phyloP scores from a whole-genome alignment of 768 basidiomycete genomes.

The Phallus indusiatus region DNA sequence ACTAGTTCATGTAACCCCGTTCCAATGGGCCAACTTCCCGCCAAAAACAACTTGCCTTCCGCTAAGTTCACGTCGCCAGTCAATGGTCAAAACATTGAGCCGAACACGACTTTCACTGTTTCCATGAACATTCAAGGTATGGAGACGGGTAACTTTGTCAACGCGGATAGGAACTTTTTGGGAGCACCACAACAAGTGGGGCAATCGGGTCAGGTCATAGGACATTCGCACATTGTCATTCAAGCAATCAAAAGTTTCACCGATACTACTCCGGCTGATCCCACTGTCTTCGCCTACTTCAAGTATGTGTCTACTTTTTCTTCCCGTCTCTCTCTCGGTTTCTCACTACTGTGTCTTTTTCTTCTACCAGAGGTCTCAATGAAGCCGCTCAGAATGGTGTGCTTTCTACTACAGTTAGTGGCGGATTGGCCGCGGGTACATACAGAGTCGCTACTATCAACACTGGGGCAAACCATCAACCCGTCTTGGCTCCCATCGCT shows the following conservation, averaged over 20 bases:
- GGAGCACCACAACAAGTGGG: slow-evolving; percentile 49
- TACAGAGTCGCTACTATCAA: slow-evolving; percentile 56
- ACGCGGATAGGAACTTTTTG: slow-evolving; percentile 44
- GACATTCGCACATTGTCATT: slow-evolving; percentile 51
- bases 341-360: neutral
- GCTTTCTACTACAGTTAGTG: slow-evolving; percentile 39
- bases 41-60: slow-evolving; percentile 37
- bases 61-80: slow-evolving; percentile 37
- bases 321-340: too few relatives aligned
- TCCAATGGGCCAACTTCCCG: slow-evolving; percentile 46
- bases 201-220: slow-evolving; percentile 39
- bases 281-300: slow-evolving; percentile 50
- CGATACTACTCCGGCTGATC: slow-evolving; percentile 39
- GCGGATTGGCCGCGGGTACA: slow-evolving; percentile 46
- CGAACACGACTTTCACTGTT: slow-evolving; percentile 42
- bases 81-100: slow-evolving; percentile 40
- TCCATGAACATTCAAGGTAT: slow-evolving; percentile 36
- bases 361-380: slow-evolving; percentile 32
- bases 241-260: slow-evolving; percentile 34
- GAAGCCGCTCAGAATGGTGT: slow-evolving; percentile 34
- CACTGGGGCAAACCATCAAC: slow-evolving; percentile 48
- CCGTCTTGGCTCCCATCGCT: slow-evolving; percentile 45
- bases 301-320: slow-evolving; percentile 16
- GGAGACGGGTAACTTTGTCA: slow-evolving; percentile 48
- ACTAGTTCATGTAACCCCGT: slow-evolving; percentile 51